Conservation (phyloP, 495 filamentous ascomycete genomes). For the Baudoinia panamericana region DNA sequence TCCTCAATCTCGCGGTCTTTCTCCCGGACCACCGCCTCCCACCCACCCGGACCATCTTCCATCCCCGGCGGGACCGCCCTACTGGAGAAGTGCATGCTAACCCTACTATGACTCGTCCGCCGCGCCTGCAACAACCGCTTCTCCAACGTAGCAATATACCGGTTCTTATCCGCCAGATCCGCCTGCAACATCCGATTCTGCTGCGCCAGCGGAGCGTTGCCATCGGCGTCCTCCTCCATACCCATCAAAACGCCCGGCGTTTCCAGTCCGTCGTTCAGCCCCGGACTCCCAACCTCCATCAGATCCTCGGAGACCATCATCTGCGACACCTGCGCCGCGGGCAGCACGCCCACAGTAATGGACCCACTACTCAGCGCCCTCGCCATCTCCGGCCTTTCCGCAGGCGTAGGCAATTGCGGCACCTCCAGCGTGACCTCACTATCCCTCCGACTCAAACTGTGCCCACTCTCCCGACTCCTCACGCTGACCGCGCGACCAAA, state of each 20-base stretch:
- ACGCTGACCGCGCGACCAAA: slow-evolving; percentile 40
- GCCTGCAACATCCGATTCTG: slow-evolving; percentile 82
- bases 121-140: slow-evolving; percentile 83
- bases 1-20: slow-evolving; percentile 92
- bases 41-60: slow-evolving; percentile 43
- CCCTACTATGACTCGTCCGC: slow-evolving; percentile 74
- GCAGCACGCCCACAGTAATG: slow-evolving; percentile 14
- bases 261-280: slow-evolving; percentile 47
- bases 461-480: slow-evolving; percentile 32
- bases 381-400: neutral
- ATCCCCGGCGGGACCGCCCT: slow-evolving; percentile 1
- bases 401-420: slow-evolving; percentile 7
- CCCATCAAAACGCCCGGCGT: slow-evolving; percentile 56
- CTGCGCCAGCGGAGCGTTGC: slow-evolving; percentile 62
- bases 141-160: slow-evolving; percentile 88
- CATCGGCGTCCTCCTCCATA: slow-evolving; percentile 86
- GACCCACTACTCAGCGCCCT: slow-evolving; percentile 14
- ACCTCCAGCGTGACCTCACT: slow-evolving; percentile 19
- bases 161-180: slow-evolving; percentile 89
- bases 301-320: slow-evolving; percentile 12
- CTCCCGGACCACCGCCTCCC: slow-evolving; percentile 58
- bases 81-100: slow-evolving; percentile 53
- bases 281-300: slow-evolving; percentile 10
- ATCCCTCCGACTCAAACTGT: slow-evolving; percentile 9
- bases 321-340: slow-evolving; percentile 12